phyloP scores from a whole-genome alignment of 2,329 filamentous ascomycete species.

The Fusarium lateritium region DNA sequence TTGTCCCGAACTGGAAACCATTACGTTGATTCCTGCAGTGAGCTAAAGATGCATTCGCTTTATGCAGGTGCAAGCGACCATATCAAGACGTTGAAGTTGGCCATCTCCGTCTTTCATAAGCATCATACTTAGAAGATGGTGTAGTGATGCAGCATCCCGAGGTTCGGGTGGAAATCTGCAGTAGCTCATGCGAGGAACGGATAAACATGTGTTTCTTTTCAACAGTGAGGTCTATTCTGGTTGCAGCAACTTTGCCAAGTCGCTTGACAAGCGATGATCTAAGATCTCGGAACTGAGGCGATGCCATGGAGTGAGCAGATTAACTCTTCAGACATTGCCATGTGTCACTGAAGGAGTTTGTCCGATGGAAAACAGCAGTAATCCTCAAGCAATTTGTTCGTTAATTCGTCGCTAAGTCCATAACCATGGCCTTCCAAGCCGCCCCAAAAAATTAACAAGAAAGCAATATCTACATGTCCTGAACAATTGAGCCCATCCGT shows the following conservation, averaged over 20 bases:
- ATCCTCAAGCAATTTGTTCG: constrained; percentile 21
- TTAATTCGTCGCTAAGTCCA: constrained; percentile 33
- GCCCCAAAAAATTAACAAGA: constrained; percentile 20
- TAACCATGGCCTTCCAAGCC: constrained; percentile 1
- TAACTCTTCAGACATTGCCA: background rate
- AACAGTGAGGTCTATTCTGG: background rate
- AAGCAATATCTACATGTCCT: constrained; percentile 31
- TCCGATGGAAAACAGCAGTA: background rate
- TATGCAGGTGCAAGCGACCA: constrained; percentile 21
- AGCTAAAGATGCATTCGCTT: background rate
- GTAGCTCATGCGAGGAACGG: background rate
- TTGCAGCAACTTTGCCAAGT: background rate
- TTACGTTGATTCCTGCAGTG: constrained; percentile 7
- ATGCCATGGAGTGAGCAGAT: background rate
- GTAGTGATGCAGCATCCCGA: constrained; percentile 37
- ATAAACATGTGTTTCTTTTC: constrained; percentile 32
- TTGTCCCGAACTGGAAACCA: constrained; percentile 29
- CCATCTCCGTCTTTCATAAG: constrained; percentile 16
- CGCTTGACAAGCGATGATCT: background rate
- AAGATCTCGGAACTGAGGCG: background rate
- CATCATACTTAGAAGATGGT: constrained; percentile 20
- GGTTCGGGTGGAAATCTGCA: constrained; percentile 14
- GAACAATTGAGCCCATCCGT: background rate
- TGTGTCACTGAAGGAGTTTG: background rate
- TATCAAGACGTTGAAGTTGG: constrained; percentile 2